Evolutionary conservation across 257 asterid genomes (phyloP).

Genomic region (Jacaranda copaia): DNA sequence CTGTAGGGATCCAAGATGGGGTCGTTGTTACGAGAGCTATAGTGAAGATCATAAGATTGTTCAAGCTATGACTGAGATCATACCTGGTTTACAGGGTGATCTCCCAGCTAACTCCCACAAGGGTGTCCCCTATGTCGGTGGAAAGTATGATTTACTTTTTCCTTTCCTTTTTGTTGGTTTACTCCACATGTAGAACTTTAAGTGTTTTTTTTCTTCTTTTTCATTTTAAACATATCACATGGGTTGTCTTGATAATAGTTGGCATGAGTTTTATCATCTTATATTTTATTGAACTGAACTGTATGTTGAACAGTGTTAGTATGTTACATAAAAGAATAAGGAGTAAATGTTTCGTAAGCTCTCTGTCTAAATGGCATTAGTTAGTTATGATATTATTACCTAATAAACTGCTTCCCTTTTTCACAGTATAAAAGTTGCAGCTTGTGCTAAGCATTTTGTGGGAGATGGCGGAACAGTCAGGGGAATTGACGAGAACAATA

Average conservation of each 20-base stretch:
- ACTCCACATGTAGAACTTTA: neutral
- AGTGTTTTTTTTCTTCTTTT: too few species aligned
- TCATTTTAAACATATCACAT: conserved; percentile 25
- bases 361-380: neutral
- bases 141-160: conserved; percentile 55
- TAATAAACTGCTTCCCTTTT: conserved; percentile 25
- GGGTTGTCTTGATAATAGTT: conserved; percentile 7
- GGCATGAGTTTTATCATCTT: neutral
- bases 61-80: conserved; percentile 80
- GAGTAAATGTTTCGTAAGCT: neutral
- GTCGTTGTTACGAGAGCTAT: conserved; percentile 90
- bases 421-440: conserved; percentile 66
- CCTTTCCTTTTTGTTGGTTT: neutral
- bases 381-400: neutral
- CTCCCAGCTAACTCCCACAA: conserved; percentile 53
- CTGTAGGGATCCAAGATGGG: conserved; percentile 97
- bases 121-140: conserved; percentile 76
- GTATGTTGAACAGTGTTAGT: too few species aligned
- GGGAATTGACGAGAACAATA: conserved; percentile 68
- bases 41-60: conserved; percentile 88
- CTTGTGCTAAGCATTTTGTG: conserved; percentile 78
- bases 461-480: conserved; percentile 75
- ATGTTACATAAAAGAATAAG: neutral
- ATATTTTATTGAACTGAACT: neutral
- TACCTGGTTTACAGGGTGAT: conserved; percentile 96